Conservation (phyloP, 148 eudicot species). For the Fagopyrum tataricum region DNA sequence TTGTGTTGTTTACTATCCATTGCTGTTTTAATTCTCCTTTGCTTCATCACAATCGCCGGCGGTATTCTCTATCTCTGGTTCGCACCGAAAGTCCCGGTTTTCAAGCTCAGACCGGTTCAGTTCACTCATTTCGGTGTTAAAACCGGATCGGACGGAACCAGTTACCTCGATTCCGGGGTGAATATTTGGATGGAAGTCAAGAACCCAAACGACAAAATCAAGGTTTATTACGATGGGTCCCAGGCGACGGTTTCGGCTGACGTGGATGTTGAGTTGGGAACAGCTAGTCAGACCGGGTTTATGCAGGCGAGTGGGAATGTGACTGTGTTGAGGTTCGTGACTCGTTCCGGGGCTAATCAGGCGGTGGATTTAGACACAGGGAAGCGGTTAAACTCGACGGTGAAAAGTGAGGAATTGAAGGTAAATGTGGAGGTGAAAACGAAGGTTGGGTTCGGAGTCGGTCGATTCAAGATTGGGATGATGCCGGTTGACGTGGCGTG, state of each 20-base stretch:
- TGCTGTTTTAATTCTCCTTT: constrained; percentile 13
- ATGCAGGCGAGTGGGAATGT: constrained; percentile 29
- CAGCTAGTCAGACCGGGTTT: constrained; percentile 23
- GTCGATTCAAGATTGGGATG: constrained; percentile 20
- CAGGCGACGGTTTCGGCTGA: constrained; percentile 22
- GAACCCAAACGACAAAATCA: constrained; percentile 26
- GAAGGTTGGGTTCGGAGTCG: constrained; percentile 35
- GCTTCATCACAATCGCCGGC: constrained; percentile 8
- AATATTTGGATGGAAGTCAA: constrained; percentile 28
- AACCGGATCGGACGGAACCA: constrained; percentile 17
- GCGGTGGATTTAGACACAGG: constrained; percentile 26
- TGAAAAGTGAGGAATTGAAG: constrained; percentile 18
- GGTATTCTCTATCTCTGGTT: constrained; percentile 28
- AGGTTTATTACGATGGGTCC: constrained; percentile 25
- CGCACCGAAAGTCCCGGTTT: constrained; percentile 29
- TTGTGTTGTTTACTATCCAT: constrained; percentile 24
- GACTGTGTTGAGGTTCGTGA: constrained; percentile 28
- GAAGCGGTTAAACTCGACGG: constrained; percentile 18
- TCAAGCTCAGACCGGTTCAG: constrained; percentile 29
- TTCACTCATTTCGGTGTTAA: constrained; percentile 27
- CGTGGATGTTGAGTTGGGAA: constrained; percentile 24
- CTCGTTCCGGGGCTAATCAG: neutral
- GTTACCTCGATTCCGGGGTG: constrained; percentile 18
- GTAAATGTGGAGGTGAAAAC: constrained; percentile 28
- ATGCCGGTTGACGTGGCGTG: constrained; percentile 29